These are phyloP conservation scores for Cystobasidium sp. DNA, from an alignment of 1,284 basidiomycete species.

Conservation along the genomic window DNA sequence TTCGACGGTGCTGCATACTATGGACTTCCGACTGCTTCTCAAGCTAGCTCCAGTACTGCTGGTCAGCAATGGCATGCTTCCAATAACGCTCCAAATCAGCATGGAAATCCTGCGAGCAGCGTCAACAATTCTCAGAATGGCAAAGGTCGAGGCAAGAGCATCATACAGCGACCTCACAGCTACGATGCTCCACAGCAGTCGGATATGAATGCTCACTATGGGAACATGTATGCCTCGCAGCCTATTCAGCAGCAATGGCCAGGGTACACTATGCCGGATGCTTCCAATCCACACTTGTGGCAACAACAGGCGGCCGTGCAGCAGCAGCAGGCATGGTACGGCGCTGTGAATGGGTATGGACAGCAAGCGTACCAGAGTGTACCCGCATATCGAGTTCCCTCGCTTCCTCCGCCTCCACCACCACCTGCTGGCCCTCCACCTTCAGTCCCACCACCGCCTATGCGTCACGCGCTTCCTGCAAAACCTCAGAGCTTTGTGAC, in stretches of 20 bases:
- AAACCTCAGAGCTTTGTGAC: not conserved
- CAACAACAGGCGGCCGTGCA: not conserved
- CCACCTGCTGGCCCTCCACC: conserved; percentile 1
- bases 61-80: not conserved
- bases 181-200: not conserved
- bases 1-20: conserved; percentile 39
- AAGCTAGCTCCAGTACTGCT: conserved; percentile 3
- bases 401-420: not conserved
- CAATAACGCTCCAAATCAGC: not conserved
- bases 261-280: not conserved
- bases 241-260: not conserved
- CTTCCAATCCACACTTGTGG: not conserved
- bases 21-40: conserved; percentile 20
- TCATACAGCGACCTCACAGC: conserved; percentile 26
- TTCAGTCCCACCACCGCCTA: not conserved
- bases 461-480: conserved; percentile 19
- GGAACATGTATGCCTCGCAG: not conserved
- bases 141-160: not conserved
- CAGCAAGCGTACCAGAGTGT: not conserved
- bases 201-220: not conserved
- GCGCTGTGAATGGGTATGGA: too few species aligned
- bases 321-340: not conserved
- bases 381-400: not conserved
- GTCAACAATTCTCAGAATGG: not conserved
- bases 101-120: not conserved